phyloP scores from a whole-genome alignment of 2,329 filamentous ascomycete species.

The Fusarium drepaniforme region DNA sequence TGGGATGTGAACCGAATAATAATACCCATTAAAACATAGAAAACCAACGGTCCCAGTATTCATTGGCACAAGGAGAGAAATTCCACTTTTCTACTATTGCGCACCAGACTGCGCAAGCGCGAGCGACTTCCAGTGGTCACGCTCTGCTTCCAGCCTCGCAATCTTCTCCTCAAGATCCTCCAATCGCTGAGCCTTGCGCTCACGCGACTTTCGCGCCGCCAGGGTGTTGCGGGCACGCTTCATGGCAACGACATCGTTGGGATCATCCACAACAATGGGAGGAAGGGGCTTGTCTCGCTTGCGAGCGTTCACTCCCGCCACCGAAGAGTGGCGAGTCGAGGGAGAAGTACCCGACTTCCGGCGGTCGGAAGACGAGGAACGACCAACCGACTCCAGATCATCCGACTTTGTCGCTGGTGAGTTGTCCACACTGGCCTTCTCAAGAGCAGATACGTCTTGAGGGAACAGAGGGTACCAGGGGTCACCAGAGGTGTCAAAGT shows the following conservation, averaged over 20 bases:
- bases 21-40: constrained; percentile 30
- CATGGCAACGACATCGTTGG: constrained; percentile 79
- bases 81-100: constrained; percentile 49
- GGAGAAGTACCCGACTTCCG: constrained; percentile 63
- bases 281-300: constrained; percentile 85
- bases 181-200: constrained; percentile 83
- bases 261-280: constrained; percentile 81
- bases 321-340: constrained; percentile 72
- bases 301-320: constrained; percentile 78
- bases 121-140: constrained; percentile 74
- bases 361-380: constrained; percentile 53
- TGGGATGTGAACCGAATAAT: constrained; percentile 21
- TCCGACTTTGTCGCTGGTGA: constrained; percentile 61
- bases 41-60: constrained; percentile 28
- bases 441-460: constrained; percentile 52
- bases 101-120: constrained; percentile 58
- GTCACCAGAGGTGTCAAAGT: constrained; percentile 65
- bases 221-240: constrained; percentile 96
- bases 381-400: constrained; percentile 61
- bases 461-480: constrained; percentile 83
- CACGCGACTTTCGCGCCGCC: constrained; percentile 92
- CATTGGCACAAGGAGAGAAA: constrained; percentile 44
- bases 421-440: constrained; percentile 48
- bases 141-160: constrained; percentile 73
- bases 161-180: constrained; percentile 82